Percentiles rank a stretch among this genome's conserved stretches.
phyloP scores from a whole-genome alignment of 805 yeast species.

The Wickerhamiella qilinensis region DNA sequence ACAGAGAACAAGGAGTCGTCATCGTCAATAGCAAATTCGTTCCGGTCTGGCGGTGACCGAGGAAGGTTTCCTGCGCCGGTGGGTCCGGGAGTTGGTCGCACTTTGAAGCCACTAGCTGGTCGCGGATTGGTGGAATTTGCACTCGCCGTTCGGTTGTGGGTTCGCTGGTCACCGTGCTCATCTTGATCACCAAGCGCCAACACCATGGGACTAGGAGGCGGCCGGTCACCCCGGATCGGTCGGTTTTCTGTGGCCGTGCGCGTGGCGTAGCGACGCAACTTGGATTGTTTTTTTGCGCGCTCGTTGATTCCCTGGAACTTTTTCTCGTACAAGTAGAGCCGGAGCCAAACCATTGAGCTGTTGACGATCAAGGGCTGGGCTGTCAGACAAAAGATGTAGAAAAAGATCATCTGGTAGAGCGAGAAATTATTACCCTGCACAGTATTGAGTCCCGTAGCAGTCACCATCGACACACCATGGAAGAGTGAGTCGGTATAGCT shows the following conservation, averaged over 20 bases:
- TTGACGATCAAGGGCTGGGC: conserved; percentile 86
- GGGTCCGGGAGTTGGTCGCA: no score
- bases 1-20: background rate
- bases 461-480: conserved; percentile 56
- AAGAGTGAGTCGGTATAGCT: conserved; percentile 68
- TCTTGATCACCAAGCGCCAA: no score
- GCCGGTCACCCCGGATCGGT: background rate
- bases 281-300: conserved; percentile 60
- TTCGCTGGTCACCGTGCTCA: conserved; percentile 22
- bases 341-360: conserved; percentile 53
- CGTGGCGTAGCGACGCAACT: conserved; percentile 69
- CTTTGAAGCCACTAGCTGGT: background rate
- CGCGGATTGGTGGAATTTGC: background rate
- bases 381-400: conserved; percentile 45
- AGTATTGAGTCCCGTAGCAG: conserved; percentile 89
- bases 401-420: conserved; percentile 64
- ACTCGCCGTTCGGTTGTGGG: conserved; percentile 2
- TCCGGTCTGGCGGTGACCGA: no score
- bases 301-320: conserved; percentile 69
- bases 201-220: background rate
- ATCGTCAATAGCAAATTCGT: background rate
- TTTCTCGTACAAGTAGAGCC: conserved; percentile 81
- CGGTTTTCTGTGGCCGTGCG: conserved; percentile 14
- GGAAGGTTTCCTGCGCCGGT: no score
- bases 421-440: conserved; percentile 46